Evolutionary conservation across 1,284 basidiomycete genomes (phyloP), one percentile per base, ranked within the genome.

Genomic region (Ceraceosorus guamensis): DNA sequence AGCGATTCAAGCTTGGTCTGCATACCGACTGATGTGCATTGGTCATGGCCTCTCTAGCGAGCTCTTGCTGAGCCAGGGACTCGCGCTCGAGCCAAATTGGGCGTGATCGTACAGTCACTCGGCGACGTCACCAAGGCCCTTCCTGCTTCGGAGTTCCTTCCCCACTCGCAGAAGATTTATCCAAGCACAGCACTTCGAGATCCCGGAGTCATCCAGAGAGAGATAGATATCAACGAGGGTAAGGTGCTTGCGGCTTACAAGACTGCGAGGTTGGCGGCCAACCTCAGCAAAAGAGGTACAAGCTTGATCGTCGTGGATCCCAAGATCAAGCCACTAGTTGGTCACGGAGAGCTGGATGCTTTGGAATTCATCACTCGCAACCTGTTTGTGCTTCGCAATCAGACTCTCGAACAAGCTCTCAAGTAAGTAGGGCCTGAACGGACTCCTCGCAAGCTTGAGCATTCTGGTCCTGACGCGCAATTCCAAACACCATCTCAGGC

Each of bases 301-400:
- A 41, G 65, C 34, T 60, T 66, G 56, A 44, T 73, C 47, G 56
- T 58, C 3, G 37, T 73, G n/a, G 70, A 70, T 13, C 71, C 71
- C 18, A 61, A 66, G 37, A 43, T 51, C n/a, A 33, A 56, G 4
- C 62, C 65, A 4, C 46, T 68, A 52, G 31, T 73, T 11, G 52
- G 56, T 18, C 41, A 48, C 10, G 53, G 56, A 14, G 71, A 68
- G 14, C 60, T 73, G 58, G 70, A 71, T 34, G 54, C 68, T 7
- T 70, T 70, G 18, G 71, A 74, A 31, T 73, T 63, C 49, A 61
- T 75, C 50, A 65, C 65, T 1, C 60, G 71, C 10, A 74, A 67
- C 50, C 57, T 74, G 6, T 75, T 73, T 55, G 68, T 74, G 16
- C 44, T 69, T 37, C 59, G 63, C 14, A 56, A 59, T 2, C 63